These are phyloP conservation scores for Talaromyces nanjingensis DNA, from an alignment of 495 filamentous ascomycete species.

Conservation along the genomic window DNA sequence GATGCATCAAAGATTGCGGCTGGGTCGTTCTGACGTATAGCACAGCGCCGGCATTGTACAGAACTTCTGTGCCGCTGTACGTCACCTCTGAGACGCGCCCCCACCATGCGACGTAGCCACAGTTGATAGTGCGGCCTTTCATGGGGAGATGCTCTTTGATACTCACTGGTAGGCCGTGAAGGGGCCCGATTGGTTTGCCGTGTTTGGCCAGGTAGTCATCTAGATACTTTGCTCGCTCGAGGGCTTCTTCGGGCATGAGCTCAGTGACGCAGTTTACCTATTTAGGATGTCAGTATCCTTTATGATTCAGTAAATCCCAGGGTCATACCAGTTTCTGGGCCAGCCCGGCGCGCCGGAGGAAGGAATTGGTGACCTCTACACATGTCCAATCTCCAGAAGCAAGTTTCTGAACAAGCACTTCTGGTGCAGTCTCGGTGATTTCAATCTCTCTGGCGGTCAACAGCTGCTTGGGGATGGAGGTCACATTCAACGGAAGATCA, in stretches of 20 bases:
- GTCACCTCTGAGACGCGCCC: slow-evolving; percentile 29
- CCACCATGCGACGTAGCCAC: slow-evolving; percentile 47
- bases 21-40: slow-evolving; percentile 38
- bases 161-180: slow-evolving; percentile 22
- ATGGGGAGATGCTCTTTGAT: slow-evolving; percentile 20
- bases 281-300: background rate
- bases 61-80: slow-evolving; percentile 24
- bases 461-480: slow-evolving; percentile 26
- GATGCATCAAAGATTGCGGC: slow-evolving; percentile 37
- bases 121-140: slow-evolving; percentile 14
- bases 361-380: slow-evolving; percentile 35
- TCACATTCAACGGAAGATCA: slow-evolving; percentile 29
- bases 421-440: slow-evolving; percentile 31
- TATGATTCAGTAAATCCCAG: background rate
- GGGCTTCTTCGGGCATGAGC: slow-evolving; percentile 47
- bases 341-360: slow-evolving; percentile 36
- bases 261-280: slow-evolving; percentile 47
- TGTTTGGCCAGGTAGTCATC: slow-evolving; percentile 18
- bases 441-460: slow-evolving; percentile 27
- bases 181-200: slow-evolving; percentile 17
- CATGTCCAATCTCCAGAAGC: slow-evolving; percentile 25
- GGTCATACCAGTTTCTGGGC: slow-evolving; percentile 32
- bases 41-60: slow-evolving; percentile 39
- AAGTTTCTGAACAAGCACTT: slow-evolving; percentile 26
- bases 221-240: slow-evolving; percentile 34